phyloP scores from a whole-genome alignment of 352 stramenopile genomes.

The Phytophthora sp. region DNA sequence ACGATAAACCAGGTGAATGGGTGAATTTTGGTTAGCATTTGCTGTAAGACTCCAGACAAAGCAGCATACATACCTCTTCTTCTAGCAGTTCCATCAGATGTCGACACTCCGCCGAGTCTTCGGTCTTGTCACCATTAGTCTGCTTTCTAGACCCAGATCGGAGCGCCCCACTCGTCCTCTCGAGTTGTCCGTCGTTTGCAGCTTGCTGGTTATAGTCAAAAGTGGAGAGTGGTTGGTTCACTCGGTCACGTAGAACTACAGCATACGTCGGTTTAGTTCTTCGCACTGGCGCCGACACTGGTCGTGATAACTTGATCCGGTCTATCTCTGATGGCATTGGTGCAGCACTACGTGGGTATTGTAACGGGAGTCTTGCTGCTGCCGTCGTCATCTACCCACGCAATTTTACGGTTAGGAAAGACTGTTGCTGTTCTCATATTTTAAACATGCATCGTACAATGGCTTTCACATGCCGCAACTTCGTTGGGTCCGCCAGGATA shows the following conservation, averaged over 20 bases:
- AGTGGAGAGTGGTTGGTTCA: constrained; percentile 37
- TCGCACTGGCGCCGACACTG: constrained; percentile 75
- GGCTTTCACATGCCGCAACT: constrained; percentile 74
- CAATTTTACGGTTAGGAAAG: constrained; percentile 3
- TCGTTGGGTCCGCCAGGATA: constrained; percentile 72
- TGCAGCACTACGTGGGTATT: constrained; percentile 13
- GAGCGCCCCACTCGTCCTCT: constrained; percentile 7
- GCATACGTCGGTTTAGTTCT: constrained; percentile 63
- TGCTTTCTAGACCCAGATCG: neutral
- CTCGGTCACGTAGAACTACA: constrained; percentile 55
- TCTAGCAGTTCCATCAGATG: constrained; percentile 32
- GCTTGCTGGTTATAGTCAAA: constrained; percentile 10
- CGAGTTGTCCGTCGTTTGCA: neutral
- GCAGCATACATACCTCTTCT: constrained; percentile 39
- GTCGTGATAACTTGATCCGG: constrained; percentile 36
- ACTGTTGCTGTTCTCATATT: too few species aligned
- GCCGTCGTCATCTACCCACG: constrained; percentile 52
- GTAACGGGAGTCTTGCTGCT: constrained; percentile 28
- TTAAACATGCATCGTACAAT: constrained; percentile 40
- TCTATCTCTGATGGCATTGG: constrained; percentile 3
- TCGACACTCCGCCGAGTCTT: constrained; percentile 20
- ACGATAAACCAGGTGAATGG: neutral
- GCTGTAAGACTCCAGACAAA: neutral
- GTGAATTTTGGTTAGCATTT: constrained; percentile 2
- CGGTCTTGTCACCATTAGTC: neutral